Conservation (phyloP, 805 yeast species). For the Candida patagonica region DNA sequence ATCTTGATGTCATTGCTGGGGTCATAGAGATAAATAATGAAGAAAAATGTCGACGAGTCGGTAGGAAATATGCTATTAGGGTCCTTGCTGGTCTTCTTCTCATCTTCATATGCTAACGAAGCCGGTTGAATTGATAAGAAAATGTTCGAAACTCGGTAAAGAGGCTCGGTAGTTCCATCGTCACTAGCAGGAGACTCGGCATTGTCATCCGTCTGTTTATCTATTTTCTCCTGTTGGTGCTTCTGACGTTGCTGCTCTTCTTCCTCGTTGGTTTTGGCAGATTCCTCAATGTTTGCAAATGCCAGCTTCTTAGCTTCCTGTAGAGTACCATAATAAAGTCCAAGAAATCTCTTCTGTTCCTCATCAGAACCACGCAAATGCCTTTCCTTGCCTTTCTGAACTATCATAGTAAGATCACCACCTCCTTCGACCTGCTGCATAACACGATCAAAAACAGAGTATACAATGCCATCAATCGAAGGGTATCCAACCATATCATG, state of each 20-base stretch:
- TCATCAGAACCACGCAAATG: constrained; percentile 28
- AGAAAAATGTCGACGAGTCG: constrained; percentile 46
- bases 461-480: constrained; percentile 39
- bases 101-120: constrained; percentile 29
- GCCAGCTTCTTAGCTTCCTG: constrained; percentile 85
- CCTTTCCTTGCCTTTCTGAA: constrained; percentile 36
- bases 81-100: constrained; percentile 2
- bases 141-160: constrained; percentile 42
- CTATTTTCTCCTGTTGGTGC: neutral
- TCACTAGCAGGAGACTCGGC: constrained; percentile 10
- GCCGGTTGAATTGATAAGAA: constrained; percentile 65
- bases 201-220: constrained; percentile 15
- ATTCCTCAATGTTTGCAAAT: constrained; percentile 74
- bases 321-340: constrained; percentile 64
- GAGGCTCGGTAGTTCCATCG: constrained; percentile 11
- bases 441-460: constrained; percentile 44
- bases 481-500: constrained; percentile 39
- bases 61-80: constrained; percentile 26
- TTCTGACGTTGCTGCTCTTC: neutral
- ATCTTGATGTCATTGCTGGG: constrained; percentile 67
- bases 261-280: constrained; percentile 27
- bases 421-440: constrained; percentile 68
- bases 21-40: constrained; percentile 70
- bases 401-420: constrained; percentile 45
- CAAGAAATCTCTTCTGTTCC: constrained; percentile 40